Percentiles rank a stretch among this genome's conserved stretches.
These are phyloP conservation scores for Morella rubra DNA, from an alignment of 306 rosid species.

Conservation along the genomic window DNA sequence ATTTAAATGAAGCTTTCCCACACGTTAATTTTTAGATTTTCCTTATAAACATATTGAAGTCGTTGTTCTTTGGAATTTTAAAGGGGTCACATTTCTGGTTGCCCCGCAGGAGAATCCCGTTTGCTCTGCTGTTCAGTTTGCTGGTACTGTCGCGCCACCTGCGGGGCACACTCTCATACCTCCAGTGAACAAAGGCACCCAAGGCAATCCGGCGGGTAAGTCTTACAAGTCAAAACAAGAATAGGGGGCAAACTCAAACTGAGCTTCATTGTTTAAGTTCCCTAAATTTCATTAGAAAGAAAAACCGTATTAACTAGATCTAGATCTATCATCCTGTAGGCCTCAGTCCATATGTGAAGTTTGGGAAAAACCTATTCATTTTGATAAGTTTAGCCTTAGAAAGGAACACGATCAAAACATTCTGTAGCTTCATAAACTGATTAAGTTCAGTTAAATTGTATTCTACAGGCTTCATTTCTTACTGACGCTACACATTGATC, in stretches of 20 bases:
- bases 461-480: too few species aligned
- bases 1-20: neutral
- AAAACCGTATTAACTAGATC: neutral
- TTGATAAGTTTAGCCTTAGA: neutral
- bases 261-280: neutral
- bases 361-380: neutral
- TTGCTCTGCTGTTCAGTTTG: slow-evolving; percentile 33
- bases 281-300: neutral
- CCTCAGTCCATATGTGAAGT: neutral
- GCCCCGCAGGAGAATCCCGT: slow-evolving; percentile 44
- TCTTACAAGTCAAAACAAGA: slow-evolving; percentile 26
- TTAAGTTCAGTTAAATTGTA: too few species aligned
- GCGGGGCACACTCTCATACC: slow-evolving; percentile 36
- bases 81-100: slow-evolving; percentile 12
- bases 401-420: too few species aligned
- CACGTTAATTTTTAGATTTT: neutral
- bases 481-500: neutral
- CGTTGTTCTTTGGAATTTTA: slow-evolving; percentile 13
- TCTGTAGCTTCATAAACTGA: too few species aligned
- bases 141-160: slow-evolving; percentile 22
- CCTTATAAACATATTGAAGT: too few species aligned
- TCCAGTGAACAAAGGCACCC: slow-evolving; percentile 31
- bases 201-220: slow-evolving; percentile 60
- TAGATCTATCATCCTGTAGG: slow-evolving; percentile 2
- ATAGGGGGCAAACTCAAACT: neutral